Evolutionary conservation across 371 early-diverging fungal species (phyloP).

Genomic region (Mucor indicus): DNA sequence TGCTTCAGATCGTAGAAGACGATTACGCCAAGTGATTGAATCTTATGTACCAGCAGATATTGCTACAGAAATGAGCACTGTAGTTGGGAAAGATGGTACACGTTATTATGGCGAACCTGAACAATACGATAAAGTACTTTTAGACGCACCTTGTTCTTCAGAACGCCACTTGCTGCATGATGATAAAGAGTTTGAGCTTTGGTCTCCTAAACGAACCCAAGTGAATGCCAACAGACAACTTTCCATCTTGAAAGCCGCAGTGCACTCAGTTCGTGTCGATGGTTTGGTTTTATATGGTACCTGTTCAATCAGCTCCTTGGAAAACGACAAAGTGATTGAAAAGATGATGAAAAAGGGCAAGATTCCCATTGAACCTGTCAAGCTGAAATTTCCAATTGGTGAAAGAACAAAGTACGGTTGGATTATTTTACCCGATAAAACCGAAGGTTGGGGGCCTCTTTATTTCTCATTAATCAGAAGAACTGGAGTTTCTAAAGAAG

Average conservation of each 20-base stretch:
- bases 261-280: conserved; percentile 55
- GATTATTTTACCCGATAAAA: conserved; percentile 55
- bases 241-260: conserved; percentile 55
- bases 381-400: conserved; percentile 44
- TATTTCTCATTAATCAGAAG: conserved; percentile 50
- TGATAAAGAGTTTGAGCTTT: conserved; percentile 47
- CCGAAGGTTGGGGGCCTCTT: conserved; percentile 59
- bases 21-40: conserved; percentile 53
- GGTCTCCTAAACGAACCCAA: conserved; percentile 51
- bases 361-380: conserved; percentile 39
- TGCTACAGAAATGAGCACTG: conserved; percentile 33
- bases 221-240: conserved; percentile 55
- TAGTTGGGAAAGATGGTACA: conserved; percentile 59
- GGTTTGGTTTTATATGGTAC: conserved; percentile 73
- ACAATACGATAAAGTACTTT: conserved; percentile 61
- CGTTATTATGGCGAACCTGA: conserved; percentile 41
- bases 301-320: conserved; percentile 64
- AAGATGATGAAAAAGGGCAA: conserved; percentile 42
- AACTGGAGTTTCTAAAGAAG: conserved; percentile 28
- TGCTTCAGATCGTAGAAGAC: conserved; percentile 50
- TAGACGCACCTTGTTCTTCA: conserved; percentile 83
- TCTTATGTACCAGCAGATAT: conserved; percentile 54
- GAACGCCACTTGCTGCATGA: conserved; percentile 67
- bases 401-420: conserved; percentile 60
- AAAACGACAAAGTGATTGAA: conserved; percentile 71